Evolutionary conservation across 2,329 filamentous ascomycete species (phyloP), one percentile per base, ranked within the genome.

Genomic region (Colletotrichum australisinense): DNA sequence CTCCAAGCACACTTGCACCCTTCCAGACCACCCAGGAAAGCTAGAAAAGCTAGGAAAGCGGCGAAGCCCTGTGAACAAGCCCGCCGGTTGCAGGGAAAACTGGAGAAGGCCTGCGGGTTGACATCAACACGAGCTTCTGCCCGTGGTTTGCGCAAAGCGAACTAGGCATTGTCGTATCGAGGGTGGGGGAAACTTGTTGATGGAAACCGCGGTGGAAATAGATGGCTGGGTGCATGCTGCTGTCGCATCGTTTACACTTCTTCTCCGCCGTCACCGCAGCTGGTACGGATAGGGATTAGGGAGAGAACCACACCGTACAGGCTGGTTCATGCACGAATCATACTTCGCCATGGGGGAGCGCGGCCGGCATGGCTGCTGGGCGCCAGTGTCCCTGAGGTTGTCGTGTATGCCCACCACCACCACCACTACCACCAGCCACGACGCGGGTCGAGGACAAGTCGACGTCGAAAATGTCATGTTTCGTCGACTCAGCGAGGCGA

Each of bases 151-250:
- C 56, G 35, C 22, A 22, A 49, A 57, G 56, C 19, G 60, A 46
- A 62, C 32, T 49, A 26, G 19, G 28, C 67, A 56, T 52, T 19
- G 71, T 66, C 35, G 67, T 53, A 70, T 55, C 56, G n/a, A 65
- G 42, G 60, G 71, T 71, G 67, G 67, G 67, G 55, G 52, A 49
- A 46, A 53, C 66, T 73, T 62, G 32, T 65, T 67, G 56, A 62
- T 35, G 67, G 56, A 62, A 62, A 66, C 71, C 56, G 53, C 35
- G 67, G 67, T 46, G 59, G 67, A 52, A 49, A 62, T 62, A 35
- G 55, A 71, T 70, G 71, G 71, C 71, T 73, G 60, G 71, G 67
- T 73, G 71, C 71, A 71, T 73, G 67, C 67, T 71, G 67, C 59
- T 66, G 71, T 66, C 28, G 71, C 71, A 73, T 71, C 67, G 56